Percentiles rank a stretch among this genome's conserved stretches.
Conservation (phyloP, 352 stramenopile genomes). For the Globisporangium nunn region DNA sequence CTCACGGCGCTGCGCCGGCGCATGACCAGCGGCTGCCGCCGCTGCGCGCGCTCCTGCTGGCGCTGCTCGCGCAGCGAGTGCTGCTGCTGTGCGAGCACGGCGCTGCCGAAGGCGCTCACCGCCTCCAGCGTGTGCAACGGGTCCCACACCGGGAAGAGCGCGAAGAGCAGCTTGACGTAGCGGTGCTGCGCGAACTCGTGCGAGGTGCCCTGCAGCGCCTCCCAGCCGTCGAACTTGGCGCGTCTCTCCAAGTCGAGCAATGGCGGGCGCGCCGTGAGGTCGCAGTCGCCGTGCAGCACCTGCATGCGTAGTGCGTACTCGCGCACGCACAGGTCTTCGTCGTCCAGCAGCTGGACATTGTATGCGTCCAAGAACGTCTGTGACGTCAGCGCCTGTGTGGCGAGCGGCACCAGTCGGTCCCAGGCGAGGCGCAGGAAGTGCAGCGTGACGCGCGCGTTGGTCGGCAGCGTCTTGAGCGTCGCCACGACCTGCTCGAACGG, state of each 20-base stretch:
- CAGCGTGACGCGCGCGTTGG: constrained; percentile 34
- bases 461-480: constrained; percentile 47
- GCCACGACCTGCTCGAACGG: constrained; percentile 70
- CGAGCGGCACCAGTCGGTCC: constrained; percentile 46
- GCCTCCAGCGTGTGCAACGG: constrained; percentile 42
- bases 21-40: constrained; percentile 23
- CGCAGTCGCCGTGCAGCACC: constrained; percentile 58
- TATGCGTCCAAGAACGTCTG: constrained; percentile 41
- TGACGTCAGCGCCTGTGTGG: constrained; percentile 36
- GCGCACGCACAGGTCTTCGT: constrained; percentile 65
- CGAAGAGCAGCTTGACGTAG: constrained; percentile 76
- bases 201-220: constrained; percentile 45
- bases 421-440: constrained; percentile 57
- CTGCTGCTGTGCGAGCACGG: constrained; percentile 17
- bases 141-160: constrained; percentile 66
- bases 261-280: constrained; percentile 38
- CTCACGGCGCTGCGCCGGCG: constrained; percentile 20
- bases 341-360: constrained; percentile 32
- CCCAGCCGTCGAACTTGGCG: constrained; percentile 75
- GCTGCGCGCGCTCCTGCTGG: constrained; percentile 9
- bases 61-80: constrained; percentile 17
- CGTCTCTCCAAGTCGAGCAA: constrained; percentile 64
- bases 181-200: constrained; percentile 42
- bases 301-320: constrained; percentile 82
- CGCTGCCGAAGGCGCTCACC: constrained; percentile 31